Evolutionary conservation across 164 flowering plant genomes (phyloP).

Genomic region (Aristolochia fimbriata): DNA sequence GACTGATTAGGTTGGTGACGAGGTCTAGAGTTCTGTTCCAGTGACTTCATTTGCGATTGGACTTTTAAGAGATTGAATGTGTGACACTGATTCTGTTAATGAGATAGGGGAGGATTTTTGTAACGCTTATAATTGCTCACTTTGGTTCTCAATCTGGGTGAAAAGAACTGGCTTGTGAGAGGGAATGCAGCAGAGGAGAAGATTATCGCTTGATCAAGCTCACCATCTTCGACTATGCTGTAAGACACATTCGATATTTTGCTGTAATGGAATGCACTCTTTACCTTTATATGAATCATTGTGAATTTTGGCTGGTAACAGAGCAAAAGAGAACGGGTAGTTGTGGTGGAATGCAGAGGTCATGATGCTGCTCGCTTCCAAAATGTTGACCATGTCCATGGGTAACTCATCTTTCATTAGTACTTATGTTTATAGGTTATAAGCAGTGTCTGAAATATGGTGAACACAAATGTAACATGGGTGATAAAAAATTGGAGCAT

Average conservation of each 20-base stretch:
- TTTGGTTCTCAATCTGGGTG: neutral
- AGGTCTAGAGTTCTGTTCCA: too few relatives aligned
- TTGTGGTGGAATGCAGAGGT: constrained; percentile 91
- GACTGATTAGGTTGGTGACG: too few relatives aligned
- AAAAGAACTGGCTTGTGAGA: constrained; percentile 69
- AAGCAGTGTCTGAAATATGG: too few relatives aligned
- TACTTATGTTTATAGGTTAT: too few relatives aligned
- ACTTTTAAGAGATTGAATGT: too few relatives aligned
- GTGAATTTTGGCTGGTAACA: constrained; percentile 17
- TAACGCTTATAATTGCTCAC: too few relatives aligned
- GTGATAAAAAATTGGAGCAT: too few relatives aligned
- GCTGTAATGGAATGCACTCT: neutral
- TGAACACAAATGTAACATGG: too few relatives aligned
- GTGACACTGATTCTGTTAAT: too few relatives aligned
- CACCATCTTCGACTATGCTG: constrained; percentile 62
- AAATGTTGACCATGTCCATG: constrained; percentile 79
- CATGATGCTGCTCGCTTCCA: constrained; percentile 89
- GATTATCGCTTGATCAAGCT: constrained; percentile 93
- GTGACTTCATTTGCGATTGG: too few relatives aligned
- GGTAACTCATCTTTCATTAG: constrained; percentile 29
- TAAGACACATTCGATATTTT: constrained; percentile 18
- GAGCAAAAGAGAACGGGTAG: constrained; percentile 51
- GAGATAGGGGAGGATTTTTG: too few relatives aligned
- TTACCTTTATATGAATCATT: neutral
- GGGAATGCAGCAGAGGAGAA: constrained; percentile 99